Evolutionary conservation across 768 basidiomycete species (phyloP).

Genomic region (Lentinula lateritia): DNA sequence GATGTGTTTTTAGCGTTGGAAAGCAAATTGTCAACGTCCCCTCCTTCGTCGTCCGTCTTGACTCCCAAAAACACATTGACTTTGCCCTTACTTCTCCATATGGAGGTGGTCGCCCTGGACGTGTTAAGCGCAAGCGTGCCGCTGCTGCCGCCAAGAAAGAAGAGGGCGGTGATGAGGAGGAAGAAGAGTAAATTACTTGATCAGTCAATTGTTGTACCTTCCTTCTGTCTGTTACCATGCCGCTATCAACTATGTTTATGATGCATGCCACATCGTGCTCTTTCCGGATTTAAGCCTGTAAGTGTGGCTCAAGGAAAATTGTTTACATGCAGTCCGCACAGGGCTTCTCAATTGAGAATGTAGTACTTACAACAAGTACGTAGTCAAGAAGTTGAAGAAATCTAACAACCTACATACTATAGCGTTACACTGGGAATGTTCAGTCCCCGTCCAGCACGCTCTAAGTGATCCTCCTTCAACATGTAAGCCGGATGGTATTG

Average conservation of each 20-base stretch:
- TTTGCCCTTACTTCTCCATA: slow-evolving; percentile 96
- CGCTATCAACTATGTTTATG: slow-evolving; percentile 5
- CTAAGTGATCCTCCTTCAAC: slow-evolving; percentile 65
- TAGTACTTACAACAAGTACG: too few species aligned
- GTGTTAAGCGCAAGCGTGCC: slow-evolving; percentile 98
- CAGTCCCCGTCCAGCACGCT: slow-evolving; percentile 66
- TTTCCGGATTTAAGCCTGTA: too few species aligned
- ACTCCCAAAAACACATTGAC: slow-evolving; percentile 99
- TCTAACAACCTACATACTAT: neutral
- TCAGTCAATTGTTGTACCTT: neutral
- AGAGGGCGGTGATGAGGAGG: slow-evolving; percentile 85
- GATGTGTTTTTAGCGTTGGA: slow-evolving; percentile 63
- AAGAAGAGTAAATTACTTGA: slow-evolving; percentile 62
- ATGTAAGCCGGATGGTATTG: slow-evolving; percentile 77
- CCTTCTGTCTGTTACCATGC: neutral
- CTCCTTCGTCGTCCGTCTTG: slow-evolving; percentile 97
- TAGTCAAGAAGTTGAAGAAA: neutral
- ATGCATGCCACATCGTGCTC: neutral
- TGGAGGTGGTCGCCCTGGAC: slow-evolving; percentile 90
- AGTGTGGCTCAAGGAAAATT: too few species aligned
- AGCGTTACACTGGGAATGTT: neutral
- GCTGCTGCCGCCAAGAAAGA: slow-evolving; percentile 89
- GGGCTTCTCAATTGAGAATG: too few species aligned
- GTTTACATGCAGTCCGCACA: too few species aligned
- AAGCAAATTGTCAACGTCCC: slow-evolving; percentile 99